Conservation (phyloP, 208 protist species). For the Naegleria lovaniensis region DNA sequence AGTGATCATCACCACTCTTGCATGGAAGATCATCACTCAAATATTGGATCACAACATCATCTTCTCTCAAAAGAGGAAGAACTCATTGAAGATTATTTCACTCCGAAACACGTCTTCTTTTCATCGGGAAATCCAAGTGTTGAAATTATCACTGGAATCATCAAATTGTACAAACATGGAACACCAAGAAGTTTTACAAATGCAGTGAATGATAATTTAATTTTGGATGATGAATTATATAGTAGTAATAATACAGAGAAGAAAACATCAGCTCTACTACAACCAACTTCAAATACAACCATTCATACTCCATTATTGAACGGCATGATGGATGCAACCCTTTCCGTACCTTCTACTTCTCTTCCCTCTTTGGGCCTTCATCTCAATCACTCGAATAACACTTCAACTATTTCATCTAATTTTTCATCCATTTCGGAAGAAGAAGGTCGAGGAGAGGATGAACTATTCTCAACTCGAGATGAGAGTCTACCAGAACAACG, state of each 20-base stretch:
- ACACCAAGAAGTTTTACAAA: neutral
- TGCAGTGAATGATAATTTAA: neutral
- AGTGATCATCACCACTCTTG: no score
- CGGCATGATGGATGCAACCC: no score
- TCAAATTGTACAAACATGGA: slow-evolving; percentile 23
- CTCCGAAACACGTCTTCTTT: neutral
- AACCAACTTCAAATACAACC: no score
- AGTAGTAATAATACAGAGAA: neutral
- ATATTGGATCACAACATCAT: no score
- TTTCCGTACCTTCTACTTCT: no score
- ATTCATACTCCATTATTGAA: no score
- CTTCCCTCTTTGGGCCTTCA: no score
- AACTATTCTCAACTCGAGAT: neutral
- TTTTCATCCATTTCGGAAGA: neutral
- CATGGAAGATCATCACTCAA: no score
- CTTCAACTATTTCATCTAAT: neutral
- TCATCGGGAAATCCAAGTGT: neutral
- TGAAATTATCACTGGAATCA: neutral
- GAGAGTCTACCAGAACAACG: neutral
- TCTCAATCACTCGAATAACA: no score
- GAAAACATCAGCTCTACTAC: no score
- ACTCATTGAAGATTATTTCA: neutral
- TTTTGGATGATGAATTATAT: neutral
- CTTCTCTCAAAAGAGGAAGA: neutral
- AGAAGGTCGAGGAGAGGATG: neutral